A percentile compares a stretch with the other conserved stretches of the same genome.
Conservation (phyloP, 192 early-diverging fungal genomes). For the Podila epicladia region DNA sequence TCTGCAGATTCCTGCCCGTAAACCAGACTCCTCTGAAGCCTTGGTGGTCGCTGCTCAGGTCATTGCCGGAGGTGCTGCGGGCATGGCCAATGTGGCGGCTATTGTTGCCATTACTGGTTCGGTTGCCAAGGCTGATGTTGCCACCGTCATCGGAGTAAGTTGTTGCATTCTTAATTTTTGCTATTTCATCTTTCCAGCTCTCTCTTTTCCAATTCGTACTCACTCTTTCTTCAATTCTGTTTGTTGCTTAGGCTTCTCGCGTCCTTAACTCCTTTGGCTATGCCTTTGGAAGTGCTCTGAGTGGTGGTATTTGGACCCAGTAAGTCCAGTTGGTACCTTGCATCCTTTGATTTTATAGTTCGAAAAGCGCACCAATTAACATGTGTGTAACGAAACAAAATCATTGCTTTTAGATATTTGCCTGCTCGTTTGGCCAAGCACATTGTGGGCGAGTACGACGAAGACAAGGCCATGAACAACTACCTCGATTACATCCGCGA, state of each 20-base stretch:
- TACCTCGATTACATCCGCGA: slow-evolving; percentile 4
- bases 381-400: background rate
- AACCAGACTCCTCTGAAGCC: slow-evolving; percentile 4
- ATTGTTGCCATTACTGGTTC: slow-evolving; percentile 11
- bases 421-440: slow-evolving; percentile 20
- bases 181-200: background rate
- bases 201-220: background rate
- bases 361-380: background rate
- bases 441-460: slow-evolving; percentile 17
- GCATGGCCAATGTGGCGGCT: slow-evolving; percentile 11
- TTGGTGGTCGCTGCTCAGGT: slow-evolving; percentile 11
- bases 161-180: background rate
- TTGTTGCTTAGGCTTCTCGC: background rate
- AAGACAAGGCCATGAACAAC: slow-evolving; percentile 22
- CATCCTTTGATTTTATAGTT: background rate
- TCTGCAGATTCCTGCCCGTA: slow-evolving; percentile 13
- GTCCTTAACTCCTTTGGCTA: slow-evolving; percentile 12
- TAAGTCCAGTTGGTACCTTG: background rate
- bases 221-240: background rate
- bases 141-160: slow-evolving; percentile 7
- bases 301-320: slow-evolving; percentile 24
- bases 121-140: slow-evolving; percentile 8
- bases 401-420: slow-evolving; percentile 4
- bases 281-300: slow-evolving; percentile 9
- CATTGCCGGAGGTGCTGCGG: slow-evolving; percentile 11